phyloP scores from a whole-genome alignment of 352 stramenopile genomes.

The Phytopythium vexans region DNA sequence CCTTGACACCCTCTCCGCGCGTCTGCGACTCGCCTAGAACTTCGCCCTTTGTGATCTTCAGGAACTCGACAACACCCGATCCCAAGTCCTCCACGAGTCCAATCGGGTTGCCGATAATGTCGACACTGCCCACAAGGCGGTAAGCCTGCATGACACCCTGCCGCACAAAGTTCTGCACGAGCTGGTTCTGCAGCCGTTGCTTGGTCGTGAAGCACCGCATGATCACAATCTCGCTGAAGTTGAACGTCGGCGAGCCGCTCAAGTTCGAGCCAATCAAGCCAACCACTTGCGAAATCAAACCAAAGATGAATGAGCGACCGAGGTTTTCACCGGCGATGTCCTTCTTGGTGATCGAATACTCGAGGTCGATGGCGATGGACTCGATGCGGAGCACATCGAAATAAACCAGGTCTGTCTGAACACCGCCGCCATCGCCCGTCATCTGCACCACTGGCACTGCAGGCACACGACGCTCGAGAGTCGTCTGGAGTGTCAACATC shows the following conservation, averaged over 20 bases:
- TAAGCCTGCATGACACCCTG: conserved; percentile 84
- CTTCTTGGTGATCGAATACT: conserved; percentile 84
- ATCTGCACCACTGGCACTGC: conserved; percentile 53
- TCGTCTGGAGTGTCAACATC: conserved; percentile 52
- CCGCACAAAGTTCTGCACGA: conserved; percentile 82
- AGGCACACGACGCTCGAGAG: conserved; percentile 55
- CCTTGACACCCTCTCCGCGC: conserved; percentile 81
- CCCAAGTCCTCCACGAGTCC: conserved; percentile 85
- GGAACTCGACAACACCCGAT: conserved; percentile 81
- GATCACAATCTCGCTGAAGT: conserved; percentile 85
- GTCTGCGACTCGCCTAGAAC: conserved; percentile 79
- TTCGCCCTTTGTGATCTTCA: conserved; percentile 89
- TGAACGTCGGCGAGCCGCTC: conserved; percentile 78
- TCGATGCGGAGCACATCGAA: conserved; percentile 79
- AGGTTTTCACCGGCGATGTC: conserved; percentile 71
- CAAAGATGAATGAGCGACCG: conserved; percentile 76
- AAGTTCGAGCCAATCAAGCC: conserved; percentile 83
- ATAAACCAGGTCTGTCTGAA: conserved; percentile 77
- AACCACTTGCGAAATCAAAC: conserved; percentile 76
- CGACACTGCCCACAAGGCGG: conserved; percentile 74
- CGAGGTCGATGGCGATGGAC: conserved; percentile 65
- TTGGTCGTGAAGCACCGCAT: conserved; percentile 83
- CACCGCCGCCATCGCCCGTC: conserved; percentile 49
- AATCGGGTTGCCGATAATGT: conserved; percentile 87
- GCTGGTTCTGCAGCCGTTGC: conserved; percentile 66